Conservation (phyloP, 768 basidiomycete species). For the Calocera viscosa region DNA sequence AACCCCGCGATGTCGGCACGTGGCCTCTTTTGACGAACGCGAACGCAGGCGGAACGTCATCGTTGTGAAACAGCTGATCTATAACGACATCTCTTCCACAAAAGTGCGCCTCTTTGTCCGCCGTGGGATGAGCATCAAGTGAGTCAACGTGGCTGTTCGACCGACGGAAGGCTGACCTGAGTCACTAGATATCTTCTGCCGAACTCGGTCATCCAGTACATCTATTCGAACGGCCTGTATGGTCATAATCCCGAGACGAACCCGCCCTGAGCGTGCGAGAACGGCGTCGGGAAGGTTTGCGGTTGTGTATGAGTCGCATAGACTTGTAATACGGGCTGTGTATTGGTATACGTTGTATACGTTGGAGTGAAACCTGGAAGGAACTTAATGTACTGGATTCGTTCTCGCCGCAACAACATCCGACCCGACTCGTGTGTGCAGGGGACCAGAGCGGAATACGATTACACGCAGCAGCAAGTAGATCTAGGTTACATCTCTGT, state of each 20-base stretch:
- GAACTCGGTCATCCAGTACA: slow-evolving; percentile 83
- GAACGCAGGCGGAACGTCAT: slow-evolving; percentile 67
- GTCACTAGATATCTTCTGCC: slow-evolving; percentile 80
- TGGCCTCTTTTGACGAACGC: slow-evolving; percentile 14
- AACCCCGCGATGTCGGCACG: not conserved
- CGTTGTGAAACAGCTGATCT: slow-evolving; percentile 85
- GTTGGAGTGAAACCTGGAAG: not conserved
- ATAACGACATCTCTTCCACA: slow-evolving; percentile 93
- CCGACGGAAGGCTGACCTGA: slow-evolving; percentile 47
- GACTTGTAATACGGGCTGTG: not conserved
- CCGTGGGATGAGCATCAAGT: slow-evolving; percentile 37
- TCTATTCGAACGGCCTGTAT: slow-evolving; percentile 59
- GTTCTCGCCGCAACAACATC: not conserved
- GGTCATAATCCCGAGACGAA: not conserved
- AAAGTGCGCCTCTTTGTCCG: slow-evolving; percentile 49
- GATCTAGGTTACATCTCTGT: slow-evolving; percentile 1
- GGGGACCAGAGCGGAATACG: not conserved
- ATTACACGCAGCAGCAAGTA: not conserved
- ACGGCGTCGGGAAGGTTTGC: not conserved
- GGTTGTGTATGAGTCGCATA: not conserved
- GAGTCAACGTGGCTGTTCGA: slow-evolving; percentile 15
- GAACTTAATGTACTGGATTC: not conserved
- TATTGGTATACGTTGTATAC: not conserved
- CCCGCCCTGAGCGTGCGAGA: not conserved
- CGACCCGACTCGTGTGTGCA: not conserved